Base-by-base conservation (phyloP, 2,329 filamentous ascomycete species). In the Juglanconis sp. region DNA sequence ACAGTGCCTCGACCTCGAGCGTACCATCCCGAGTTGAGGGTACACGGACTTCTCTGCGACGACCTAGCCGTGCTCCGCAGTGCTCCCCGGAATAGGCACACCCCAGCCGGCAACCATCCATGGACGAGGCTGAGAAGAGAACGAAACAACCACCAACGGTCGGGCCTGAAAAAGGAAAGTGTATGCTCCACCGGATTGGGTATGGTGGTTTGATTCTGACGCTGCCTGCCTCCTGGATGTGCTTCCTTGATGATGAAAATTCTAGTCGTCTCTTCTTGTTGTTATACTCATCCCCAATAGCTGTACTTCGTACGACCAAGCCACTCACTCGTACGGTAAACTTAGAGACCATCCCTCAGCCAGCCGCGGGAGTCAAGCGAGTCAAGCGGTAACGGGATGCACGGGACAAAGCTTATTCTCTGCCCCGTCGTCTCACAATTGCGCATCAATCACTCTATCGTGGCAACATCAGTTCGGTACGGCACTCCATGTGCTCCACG, bases 391-490 rank as follows among this genome's bases (percentile, higher is more conserved):
- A 13, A 24, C 24, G 24, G 24, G 24, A 24, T 24, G 24, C 51
- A 48, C 47, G 40, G 32, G 44, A 8, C 35, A 52, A 58, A 58
- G 46, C 49, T 58, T 58, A 58, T 50, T 50, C 38, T 42, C 48
- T 53, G 4, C 6, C 57, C 48, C 52, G 42, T 30, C 57, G 57
- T 59, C 57, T 59, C 57, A 59, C 57, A 32, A 35, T 35, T 49
- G 51, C 44, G 47, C 53, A 59, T 59, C 57, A 59, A 54, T 59
- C 58, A 56, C 52, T 60, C 48, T 51, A 40, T 47, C 47, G 53
- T 56, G 53, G 58, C 58, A 44, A 56, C 31, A 35, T 49, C 53
- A 47, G 38, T 42, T 53, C 24, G 36, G 40, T 42, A 17, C 24
- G 5, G 17, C 38, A 15, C 46, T 40, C 36, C 15, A 42, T 8